These are phyloP conservation scores for Trametes punicea DNA, from an alignment of 768 basidiomycete species.

Conservation along the genomic window DNA sequence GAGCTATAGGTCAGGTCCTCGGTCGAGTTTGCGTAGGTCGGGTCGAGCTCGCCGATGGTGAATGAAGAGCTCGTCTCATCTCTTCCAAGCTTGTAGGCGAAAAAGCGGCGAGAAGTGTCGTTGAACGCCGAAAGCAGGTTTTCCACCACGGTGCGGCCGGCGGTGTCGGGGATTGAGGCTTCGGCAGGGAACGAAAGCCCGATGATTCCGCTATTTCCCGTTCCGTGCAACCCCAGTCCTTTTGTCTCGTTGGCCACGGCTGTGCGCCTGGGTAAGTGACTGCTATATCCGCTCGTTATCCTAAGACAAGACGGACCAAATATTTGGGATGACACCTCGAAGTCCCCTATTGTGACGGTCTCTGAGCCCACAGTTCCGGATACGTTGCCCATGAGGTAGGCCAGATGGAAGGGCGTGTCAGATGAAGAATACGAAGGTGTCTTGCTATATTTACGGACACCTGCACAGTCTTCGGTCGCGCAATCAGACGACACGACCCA, in stretches of 20 bases:
- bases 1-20: slow-evolving; percentile 35
- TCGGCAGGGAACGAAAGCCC: slow-evolving; percentile 50
- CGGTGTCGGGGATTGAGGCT: slow-evolving; percentile 43
- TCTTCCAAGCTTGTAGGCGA: slow-evolving; percentile 49
- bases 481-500: slow-evolving; percentile 53
- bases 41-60: slow-evolving; percentile 50
- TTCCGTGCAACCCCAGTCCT: slow-evolving; percentile 41
- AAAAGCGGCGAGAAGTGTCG: slow-evolving; percentile 40
- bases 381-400: slow-evolving; percentile 50
- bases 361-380: slow-evolving; percentile 47
- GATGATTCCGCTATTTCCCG: slow-evolving; percentile 52
- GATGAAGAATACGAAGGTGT: slow-evolving; percentile 33
- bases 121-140: slow-evolving; percentile 44
- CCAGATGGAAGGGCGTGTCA: slow-evolving; percentile 38
- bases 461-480: slow-evolving; percentile 40
- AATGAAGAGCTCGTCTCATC: slow-evolving; percentile 40
- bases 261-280: slow-evolving; percentile 21
- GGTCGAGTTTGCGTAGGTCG: slow-evolving; percentile 31
- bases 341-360: slow-evolving; percentile 42
- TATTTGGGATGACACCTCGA: slow-evolving; percentile 44
- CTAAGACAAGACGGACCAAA: slow-evolving; percentile 36
- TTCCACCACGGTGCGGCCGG: slow-evolving; percentile 44
- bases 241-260: slow-evolving; percentile 44
- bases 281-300: not conserved
- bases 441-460: slow-evolving; percentile 40